Base-by-base conservation (phyloP, 495 filamentous ascomycete species). In the Tuber melanosporum region DNA sequence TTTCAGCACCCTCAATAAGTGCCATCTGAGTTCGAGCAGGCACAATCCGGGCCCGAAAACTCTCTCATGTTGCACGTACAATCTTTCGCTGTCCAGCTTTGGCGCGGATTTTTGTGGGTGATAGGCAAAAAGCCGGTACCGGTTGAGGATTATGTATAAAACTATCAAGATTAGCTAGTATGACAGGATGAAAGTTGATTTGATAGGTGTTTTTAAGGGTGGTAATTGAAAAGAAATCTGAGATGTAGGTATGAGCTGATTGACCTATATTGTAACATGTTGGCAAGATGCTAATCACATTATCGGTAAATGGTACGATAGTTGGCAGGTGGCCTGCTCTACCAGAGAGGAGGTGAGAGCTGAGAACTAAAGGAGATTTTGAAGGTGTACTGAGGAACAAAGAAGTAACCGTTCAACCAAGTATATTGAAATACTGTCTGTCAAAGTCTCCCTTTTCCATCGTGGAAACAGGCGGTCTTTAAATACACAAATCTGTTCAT, bases 41-140 rank as follows among this genome's bases (percentile, higher is more conserved):
- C 1, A 6, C n/a, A n/a, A 52, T 52, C n/a, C 9, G 47, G 9
- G 6, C n/a, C 2, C 7, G 20, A 7, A n/a, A 52, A 6, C 6
- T 52, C 0, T 5, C 20, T 8, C 1, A 5, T 1, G 5, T 52
- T 20, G 5, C 0, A 7, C 19, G 5, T 6, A 2, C 7, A n/a
- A 52, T 20, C 2, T n/a, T 52, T 22, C 20, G 47, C 7, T 7
- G 0, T 52, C 47, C 20, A 9, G 9, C 1, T 4, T 22, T 52
- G 6, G 20, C 1, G 6, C 6, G 6, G 22, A n/a, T n/a, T 6
- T 52, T 52, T 22, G 47, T n/a, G 9, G 20, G 47, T 0, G 20
- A n/a, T 1, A 52, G 47, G 7, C 47, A 22, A 9, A 19, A 22
- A 62, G 74, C 14, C 47, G 72, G 14, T 62, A 72, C 1, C 39